Evolutionary conservation across 106 monocot species (phyloP).

Genomic region (Chionographis japonica): DNA sequence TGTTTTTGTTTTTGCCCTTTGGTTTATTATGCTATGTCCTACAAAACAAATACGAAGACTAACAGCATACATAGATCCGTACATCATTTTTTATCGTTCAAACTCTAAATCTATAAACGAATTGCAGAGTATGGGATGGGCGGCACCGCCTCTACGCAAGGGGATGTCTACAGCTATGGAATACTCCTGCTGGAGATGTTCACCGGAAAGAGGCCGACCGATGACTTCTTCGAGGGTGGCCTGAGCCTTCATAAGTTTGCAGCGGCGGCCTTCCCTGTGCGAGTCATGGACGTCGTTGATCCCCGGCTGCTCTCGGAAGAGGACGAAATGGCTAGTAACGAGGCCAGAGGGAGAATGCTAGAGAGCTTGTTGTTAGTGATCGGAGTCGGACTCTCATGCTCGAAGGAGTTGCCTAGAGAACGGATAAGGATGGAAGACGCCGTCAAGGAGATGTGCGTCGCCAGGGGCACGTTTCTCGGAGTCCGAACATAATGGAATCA

Average conservation of each 20-base stretch:
- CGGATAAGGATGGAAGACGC: slow-evolving; percentile 1
- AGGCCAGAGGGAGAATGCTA: neutral
- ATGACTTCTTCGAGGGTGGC: neutral
- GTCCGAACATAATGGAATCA: no score
- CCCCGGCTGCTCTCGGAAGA: neutral
- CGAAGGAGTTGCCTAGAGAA: slow-evolving; percentile 6
- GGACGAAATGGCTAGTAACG: neutral
- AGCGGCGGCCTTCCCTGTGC: neutral
- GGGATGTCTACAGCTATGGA: slow-evolving; percentile 18
- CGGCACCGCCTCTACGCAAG: neutral
- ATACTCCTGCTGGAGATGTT: slow-evolving; percentile 13
- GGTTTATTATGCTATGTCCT: no score
- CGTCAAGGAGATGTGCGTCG: neutral
- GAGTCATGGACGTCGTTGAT: slow-evolving; percentile 3
- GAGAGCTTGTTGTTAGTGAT: neutral
- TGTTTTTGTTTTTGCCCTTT: no score
- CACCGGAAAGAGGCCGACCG: slow-evolving; percentile 13
- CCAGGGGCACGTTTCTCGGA: no score
- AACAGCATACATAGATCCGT: neutral
- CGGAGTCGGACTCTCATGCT: neutral
- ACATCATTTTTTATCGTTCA: neutral
- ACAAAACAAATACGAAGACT: no score
- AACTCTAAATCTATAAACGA: no score
- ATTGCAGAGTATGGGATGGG: slow-evolving; percentile 16
- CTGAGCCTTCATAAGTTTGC: slow-evolving; percentile 4